Conservation (phyloP, 495 filamentous ascomycete genomes). For the Alectoria sarmentosa region DNA sequence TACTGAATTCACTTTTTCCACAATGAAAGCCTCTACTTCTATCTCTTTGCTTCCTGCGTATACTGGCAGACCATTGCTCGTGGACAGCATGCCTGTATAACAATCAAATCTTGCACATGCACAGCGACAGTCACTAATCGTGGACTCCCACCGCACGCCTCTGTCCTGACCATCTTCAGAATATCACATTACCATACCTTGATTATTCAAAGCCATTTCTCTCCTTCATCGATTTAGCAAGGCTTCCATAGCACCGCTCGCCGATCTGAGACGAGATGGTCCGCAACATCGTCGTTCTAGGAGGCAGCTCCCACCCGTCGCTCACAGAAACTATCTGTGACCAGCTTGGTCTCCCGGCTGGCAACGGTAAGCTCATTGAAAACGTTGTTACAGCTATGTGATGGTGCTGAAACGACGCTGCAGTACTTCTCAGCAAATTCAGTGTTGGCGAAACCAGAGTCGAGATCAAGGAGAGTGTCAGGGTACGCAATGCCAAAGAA, state of each 20-base stretch:
- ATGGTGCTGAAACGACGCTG: constrained; percentile 23
- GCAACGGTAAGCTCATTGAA: constrained; percentile 25
- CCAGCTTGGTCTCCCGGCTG: constrained; percentile 75
- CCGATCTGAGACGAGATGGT: constrained; percentile 53
- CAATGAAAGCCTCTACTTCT: not conserved
- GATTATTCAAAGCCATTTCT: not conserved
- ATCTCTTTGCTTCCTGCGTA: constrained; percentile 2
- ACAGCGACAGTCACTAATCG: constrained; percentile 7
- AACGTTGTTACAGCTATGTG: not conserved
- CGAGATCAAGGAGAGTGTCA: constrained; percentile 90
- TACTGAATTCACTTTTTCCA: not conserved
- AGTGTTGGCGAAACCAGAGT: constrained; percentile 89
- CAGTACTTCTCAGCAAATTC: constrained; percentile 83
- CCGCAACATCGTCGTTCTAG: constrained; percentile 90
- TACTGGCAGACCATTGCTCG: constrained; percentile 9
- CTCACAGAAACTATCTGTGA: constrained; percentile 80
- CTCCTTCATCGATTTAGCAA: not conserved
- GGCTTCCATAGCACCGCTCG: not conserved
- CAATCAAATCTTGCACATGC: constrained; percentile 39
- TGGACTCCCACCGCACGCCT: constrained; percentile 2
- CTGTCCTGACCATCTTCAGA: not conserved
- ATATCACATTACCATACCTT: not conserved
- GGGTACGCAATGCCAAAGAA: constrained; percentile 43
- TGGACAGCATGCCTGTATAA: constrained; percentile 37
- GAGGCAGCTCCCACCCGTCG: constrained; percentile 84